phyloP scores from a whole-genome alignment of 73 alveolate genomes.

The Tetrahymena thermophila region DNA sequence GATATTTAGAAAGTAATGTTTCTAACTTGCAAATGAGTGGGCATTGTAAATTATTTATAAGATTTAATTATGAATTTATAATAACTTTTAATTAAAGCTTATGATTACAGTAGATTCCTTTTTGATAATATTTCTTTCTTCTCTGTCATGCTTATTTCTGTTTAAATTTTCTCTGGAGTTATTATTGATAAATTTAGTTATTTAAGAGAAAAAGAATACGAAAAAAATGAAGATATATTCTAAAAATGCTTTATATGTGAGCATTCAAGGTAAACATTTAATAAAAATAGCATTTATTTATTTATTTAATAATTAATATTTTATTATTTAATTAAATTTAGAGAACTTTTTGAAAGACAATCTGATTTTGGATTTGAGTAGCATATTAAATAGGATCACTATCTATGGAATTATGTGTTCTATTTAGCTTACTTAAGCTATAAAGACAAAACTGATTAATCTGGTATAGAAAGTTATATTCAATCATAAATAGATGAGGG shows the following conservation, averaged over 20 bases:
- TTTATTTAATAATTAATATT: neutral
- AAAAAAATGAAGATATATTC: conserved; percentile 59
- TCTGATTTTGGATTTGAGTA: conserved; percentile 42
- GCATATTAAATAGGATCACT: conserved; percentile 84
- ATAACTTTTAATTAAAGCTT: neutral
- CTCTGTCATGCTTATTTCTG: conserved; percentile 73
- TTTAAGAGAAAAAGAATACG: conserved; percentile 71
- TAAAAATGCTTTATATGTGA: conserved; percentile 79
- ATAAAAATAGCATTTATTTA: neutral
- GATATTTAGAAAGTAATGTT: conserved; percentile 27
- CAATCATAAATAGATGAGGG: conserved; percentile 67
- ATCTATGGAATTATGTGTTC: conserved; percentile 83
- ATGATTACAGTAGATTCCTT: conserved; percentile 51
- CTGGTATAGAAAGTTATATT: conserved; percentile 92
- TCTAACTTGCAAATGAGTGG: neutral
- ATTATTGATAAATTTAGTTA: conserved; percentile 94
- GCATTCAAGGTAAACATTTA: neutral
- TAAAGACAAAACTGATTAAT: conserved; percentile 86
- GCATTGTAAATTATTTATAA: neutral
- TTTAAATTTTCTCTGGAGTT: conserved; percentile 85
- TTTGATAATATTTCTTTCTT: conserved; percentile 82
- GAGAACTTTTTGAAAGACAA: conserved; percentile 45
- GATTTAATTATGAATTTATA: neutral
- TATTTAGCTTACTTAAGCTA: conserved; percentile 77
- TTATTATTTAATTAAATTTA: conserved; percentile 29